A percentile compares a stretch with the other conserved stretches of the same genome.
phyloP scores from a whole-genome alignment of 345 rosid species.

The Camelina neglecta region DNA sequence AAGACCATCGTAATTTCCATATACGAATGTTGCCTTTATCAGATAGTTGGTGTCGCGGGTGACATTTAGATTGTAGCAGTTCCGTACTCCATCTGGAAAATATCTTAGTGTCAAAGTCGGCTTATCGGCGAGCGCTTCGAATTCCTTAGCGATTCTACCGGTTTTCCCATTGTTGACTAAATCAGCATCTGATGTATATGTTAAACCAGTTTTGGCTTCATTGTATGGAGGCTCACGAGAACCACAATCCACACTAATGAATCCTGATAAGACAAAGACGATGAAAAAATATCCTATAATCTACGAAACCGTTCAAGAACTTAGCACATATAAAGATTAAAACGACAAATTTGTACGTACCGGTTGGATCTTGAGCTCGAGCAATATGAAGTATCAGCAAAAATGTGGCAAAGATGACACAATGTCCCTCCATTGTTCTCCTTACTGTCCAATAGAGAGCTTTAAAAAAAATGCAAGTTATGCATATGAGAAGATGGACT shows the following conservation, averaged over 20 bases:
- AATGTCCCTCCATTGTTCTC: conserved; percentile 25
- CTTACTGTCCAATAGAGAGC: not conserved
- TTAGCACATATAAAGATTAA: not conserved
- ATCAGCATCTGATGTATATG: conserved; percentile 35
- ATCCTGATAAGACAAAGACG: conserved; percentile 26
- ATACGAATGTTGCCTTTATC: conserved; percentile 38
- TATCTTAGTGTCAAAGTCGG: conserved; percentile 25
- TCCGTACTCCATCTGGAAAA: conserved; percentile 40
- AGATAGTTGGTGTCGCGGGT: conserved; percentile 38
- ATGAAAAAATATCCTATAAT: not conserved
- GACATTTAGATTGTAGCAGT: conserved; percentile 42
- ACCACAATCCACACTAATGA: conserved; percentile 45
- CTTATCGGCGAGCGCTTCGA: not conserved
- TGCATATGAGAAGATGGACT: not conserved
- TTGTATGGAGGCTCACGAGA: conserved; percentile 38
- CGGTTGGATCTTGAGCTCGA: conserved; percentile 38
- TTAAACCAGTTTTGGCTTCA: conserved; percentile 16
- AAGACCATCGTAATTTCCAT: conserved; percentile 45
- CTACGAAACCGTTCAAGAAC: conserved; percentile 8
- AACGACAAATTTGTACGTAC: not conserved
- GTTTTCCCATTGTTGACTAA: conserved; percentile 29
- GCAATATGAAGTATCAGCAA: conserved; percentile 15
- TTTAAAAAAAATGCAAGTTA: not conserved
- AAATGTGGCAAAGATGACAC: conserved; percentile 3
- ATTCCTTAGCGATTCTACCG: conserved; percentile 33